These are phyloP conservation scores for Alternaria infectoria DNA, from an alignment of 2,329 filamentous ascomycete species.

Conservation along the genomic window DNA sequence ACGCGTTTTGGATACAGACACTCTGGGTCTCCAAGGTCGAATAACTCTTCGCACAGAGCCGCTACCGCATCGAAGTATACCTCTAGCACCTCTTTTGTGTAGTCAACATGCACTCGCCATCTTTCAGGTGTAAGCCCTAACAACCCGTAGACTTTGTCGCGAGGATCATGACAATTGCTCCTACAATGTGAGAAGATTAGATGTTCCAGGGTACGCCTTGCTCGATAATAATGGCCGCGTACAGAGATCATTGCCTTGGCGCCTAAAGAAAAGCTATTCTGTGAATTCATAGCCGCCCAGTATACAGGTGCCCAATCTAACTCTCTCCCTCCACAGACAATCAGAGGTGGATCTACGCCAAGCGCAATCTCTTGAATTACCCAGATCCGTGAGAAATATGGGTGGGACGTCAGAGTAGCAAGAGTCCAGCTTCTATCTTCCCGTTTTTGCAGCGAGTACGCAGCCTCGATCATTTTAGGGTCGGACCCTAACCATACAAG, in stretches of 20 bases:
- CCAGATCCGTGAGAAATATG: background rate
- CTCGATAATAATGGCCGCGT: no score
- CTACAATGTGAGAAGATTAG: background rate
- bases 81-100: background rate
- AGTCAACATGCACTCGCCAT: background rate
- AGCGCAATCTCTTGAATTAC: background rate
- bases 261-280: no score
- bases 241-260: no score
- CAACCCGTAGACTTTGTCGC: background rate
- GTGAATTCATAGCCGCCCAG: no score
- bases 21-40: background rate
- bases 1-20: background rate
- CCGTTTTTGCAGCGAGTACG: no score
- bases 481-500: background rate
- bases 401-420: background rate
- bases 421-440: no score
- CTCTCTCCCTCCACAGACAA: background rate
- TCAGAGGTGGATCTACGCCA: rapidly evolving
- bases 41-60: background rate
- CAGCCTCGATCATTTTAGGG: background rate
- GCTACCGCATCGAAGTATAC: background rate
- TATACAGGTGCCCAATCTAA: no score
- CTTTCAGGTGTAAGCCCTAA: background rate
- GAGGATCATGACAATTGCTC: background rate
- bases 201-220: no score